These are phyloP conservation scores for Acmispon strigosus DNA, from an alignment of 306 rosid species.

Conservation along the genomic window DNA sequence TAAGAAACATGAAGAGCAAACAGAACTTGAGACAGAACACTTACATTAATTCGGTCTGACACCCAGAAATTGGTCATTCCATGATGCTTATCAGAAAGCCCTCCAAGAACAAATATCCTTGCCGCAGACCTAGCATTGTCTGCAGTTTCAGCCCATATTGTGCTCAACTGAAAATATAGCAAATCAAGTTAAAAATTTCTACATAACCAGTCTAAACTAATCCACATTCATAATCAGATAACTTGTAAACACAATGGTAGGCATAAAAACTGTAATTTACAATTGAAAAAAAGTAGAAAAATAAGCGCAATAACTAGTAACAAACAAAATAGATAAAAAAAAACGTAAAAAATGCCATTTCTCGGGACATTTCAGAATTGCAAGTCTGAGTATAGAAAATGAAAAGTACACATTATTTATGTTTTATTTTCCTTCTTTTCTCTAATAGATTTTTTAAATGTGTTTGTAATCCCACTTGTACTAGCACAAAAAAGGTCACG, in stretches of 20 bases:
- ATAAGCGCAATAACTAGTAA: too few species aligned
- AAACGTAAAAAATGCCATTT: too few species aligned
- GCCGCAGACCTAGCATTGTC: constrained; percentile 95
- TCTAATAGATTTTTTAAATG: neutral
- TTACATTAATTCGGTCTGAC: constrained; percentile 84
- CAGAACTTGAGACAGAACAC: constrained; percentile 11
- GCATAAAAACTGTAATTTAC: too few species aligned
- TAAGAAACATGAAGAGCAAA: neutral
- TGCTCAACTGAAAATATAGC: constrained; percentile 64
- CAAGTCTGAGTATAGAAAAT: too few species aligned
- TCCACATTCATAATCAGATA: neutral
- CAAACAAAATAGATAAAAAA: too few species aligned
- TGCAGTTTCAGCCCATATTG: constrained; percentile 99
- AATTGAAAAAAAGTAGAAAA: too few species aligned
- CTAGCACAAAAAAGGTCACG: neutral
- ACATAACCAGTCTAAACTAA: constrained; percentile 1
- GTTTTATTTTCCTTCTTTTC: neutral
- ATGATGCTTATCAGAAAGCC: constrained; percentile 79
- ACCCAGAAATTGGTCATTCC: constrained; percentile 80
- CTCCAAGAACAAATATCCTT: constrained; percentile 78
- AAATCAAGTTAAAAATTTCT: constrained; percentile 11
- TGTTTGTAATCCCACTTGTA: neutral
- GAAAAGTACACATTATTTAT: too few species aligned
- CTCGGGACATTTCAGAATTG: too few species aligned
- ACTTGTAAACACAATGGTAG: too few species aligned